Evolutionary conservation across 768 basidiomycete species (phyloP), one percentile per base, ranked within the genome.

Genomic region (Vararia minispora): DNA sequence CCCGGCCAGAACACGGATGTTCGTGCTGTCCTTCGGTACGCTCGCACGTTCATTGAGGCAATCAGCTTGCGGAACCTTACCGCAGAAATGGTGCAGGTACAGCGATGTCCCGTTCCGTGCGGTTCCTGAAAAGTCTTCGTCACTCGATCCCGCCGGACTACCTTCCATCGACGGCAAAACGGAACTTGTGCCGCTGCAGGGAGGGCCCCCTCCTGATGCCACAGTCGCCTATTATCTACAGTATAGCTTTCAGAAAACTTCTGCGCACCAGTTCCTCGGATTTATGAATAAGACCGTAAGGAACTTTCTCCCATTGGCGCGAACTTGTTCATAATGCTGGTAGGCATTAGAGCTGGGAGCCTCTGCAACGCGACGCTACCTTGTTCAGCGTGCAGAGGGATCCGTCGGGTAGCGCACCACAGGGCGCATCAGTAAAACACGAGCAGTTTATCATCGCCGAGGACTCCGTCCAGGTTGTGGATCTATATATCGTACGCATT

Each of bases 1-100:
- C 28, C 32, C 17, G 42, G 45, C n/a, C 42, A 44, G 32, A 46
- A 46, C 28, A 11, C 37, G 18, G 45, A 46, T 31, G 40, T 44
- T 23, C 42, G 45, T 28, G 42, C 42, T 18, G 26, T 46, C n/a
- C 22, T 46, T 16, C 24, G 42, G 41, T 45, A 33, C n/a, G 23
- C 3, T 8, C 9, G n/a, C n/a, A n/a, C n/a, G n/a, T n/a, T n/a
- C n/a, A n/a, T n/a, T n/a, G n/a, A n/a, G n/a, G n/a, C n/a, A n/a
- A n/a, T n/a, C n/a, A n/a, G n/a, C 22, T 6, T 18, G 23, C n/a
- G 2, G 14, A 18, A 12, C 22, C 11, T 9, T 21, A 22, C 5
- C n/a, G 6, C 5, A 20, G 7, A 33, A n/a, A n/a, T n/a, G 14
- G 1, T 9, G 29, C 28, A 40, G 39, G n/a, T 42, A 46, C 38